phyloP scores from a whole-genome alignment of 306 rosid species.

The Prunus mira region DNA sequence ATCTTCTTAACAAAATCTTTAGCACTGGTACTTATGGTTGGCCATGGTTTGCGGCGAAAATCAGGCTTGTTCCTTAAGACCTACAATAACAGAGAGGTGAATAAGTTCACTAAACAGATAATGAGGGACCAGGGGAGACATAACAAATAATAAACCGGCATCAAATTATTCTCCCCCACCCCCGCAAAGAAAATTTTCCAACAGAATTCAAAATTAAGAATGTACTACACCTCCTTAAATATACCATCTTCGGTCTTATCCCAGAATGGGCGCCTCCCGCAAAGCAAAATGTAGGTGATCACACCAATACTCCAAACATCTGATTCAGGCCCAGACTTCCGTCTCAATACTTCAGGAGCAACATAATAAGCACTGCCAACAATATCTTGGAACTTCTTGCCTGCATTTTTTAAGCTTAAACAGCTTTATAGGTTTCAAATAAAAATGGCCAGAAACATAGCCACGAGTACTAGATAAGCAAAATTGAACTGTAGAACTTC shows the following conservation, averaged over 20 bases:
- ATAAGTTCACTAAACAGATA: conserved; percentile 6
- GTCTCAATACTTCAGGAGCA: conserved; percentile 96
- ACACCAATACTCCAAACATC: conserved; percentile 99
- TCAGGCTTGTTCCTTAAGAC: conserved; percentile 92
- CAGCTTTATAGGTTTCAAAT: conserved; percentile 20
- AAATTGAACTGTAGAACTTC: background rate
- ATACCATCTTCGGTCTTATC: conserved; percentile 99
- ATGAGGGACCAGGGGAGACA: background rate
- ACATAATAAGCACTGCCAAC: conserved; percentile 99
- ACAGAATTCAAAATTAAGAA: conserved; percentile 18
- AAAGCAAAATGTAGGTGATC: conserved; percentile 93
- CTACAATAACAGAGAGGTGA: conserved; percentile 35
- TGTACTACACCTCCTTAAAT: conserved; percentile 86
- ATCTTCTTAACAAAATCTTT: conserved; percentile 95
- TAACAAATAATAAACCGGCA: background rate
- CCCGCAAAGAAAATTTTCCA: background rate
- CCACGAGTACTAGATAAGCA: conserved; percentile 1
- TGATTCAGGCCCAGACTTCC: conserved; percentile 98
- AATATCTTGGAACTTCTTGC: conserved; percentile 80
- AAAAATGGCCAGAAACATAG: conserved; percentile 21
- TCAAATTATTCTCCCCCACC: background rate
- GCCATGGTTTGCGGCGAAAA: conserved; percentile 98
- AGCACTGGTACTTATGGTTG: conserved; percentile 65
- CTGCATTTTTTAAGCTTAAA: conserved; percentile 44
- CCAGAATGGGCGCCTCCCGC: conserved; percentile 99